phyloP scores from a whole-genome alignment of 2,329 filamentous ascomycete species.

The Penicillium capsulatum region DNA sequence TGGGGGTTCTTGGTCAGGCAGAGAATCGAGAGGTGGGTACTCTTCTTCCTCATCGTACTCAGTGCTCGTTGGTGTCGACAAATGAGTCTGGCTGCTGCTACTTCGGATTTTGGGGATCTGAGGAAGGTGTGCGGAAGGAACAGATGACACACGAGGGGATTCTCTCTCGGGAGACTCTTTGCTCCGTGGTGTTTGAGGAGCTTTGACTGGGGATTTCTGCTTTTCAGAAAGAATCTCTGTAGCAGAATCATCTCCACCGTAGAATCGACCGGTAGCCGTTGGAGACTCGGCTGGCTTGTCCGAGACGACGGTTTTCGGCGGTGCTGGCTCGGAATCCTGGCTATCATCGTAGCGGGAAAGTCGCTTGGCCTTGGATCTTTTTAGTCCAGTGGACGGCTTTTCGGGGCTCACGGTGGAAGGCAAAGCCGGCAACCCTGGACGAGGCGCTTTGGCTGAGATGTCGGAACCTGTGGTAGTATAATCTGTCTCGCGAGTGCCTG shows the following conservation, averaged over 20 bases:
- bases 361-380: slow-evolving; percentile 41
- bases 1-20: slow-evolving; percentile 12
- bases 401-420: slow-evolving; percentile 33
- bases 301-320: slow-evolving; percentile 21
- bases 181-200: slow-evolving; percentile 24
- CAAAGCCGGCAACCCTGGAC: slow-evolving; percentile 29
- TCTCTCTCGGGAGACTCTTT: slow-evolving; percentile 28
- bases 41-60: slow-evolving; percentile 30
- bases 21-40: slow-evolving; percentile 23
- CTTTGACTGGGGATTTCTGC: slow-evolving; percentile 11
- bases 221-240: slow-evolving; percentile 16
- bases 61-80: slow-evolving; percentile 23
- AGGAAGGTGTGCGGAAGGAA: slow-evolving; percentile 45
- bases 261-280: slow-evolving; percentile 15
- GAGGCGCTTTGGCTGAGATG: slow-evolving; percentile 19
- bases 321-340: slow-evolving; percentile 24
- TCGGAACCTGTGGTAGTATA: slow-evolving; percentile 26
- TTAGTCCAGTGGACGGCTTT: slow-evolving; percentile 33
- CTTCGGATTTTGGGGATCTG: slow-evolving; percentile 43
- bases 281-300: slow-evolving; percentile 19
- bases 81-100: slow-evolving; percentile 34
- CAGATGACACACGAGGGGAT: slow-evolving; percentile 43
- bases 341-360: slow-evolving; percentile 38
- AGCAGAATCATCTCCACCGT: slow-evolving; percentile 11
- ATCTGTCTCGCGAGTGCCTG: slow-evolving; percentile 34